Base-by-base conservation (phyloP, 768 basidiomycete species). In the Panellus pusillus region DNA sequence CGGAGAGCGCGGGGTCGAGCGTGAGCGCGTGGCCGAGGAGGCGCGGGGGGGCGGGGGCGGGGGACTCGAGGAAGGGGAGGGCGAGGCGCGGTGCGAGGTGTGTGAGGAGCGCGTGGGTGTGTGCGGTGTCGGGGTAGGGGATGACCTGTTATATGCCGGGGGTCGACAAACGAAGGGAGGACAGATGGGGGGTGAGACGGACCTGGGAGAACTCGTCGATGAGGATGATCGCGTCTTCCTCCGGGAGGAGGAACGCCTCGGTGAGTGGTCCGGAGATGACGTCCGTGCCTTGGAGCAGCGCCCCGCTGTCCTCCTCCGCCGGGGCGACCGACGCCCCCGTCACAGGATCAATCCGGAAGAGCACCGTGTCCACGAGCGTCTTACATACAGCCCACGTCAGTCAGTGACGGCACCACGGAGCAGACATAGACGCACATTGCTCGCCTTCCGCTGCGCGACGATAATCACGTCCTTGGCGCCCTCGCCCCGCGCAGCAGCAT, bases 141-240 rank as follows among this genome's bases (percentile, higher is more conserved):
- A 83, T 78, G 8, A 82, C 77, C 84, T 90, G 57, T 6, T 36
- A 27, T 24, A 24, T 24, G 24, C 6, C 24, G 47, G 9, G 6
- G 18, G 29, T 19, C 31, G 15, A 12, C 31, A 49, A 28, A 24
- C 31, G 50, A 43, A 53, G 19, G 55, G 27, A 20, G 28, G 24
- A 24, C 24, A 24, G 24, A 24, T 6, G 24, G 24, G 24, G 6
- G 24, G 24, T 9, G 35, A 4, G 47, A 66, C 75, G 24, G 50
- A 88, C 90, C 78, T 91, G 89, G 37, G 89, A 76, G 65, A 80
- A 86, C 59, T 89, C 83, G 62, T 93, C 91, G 37, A 94, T 71
- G 32, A 93, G 70, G 6, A 87, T 71, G 11, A 92, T 70, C 9
- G 80, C 73, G 62, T 80, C 83, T 18, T 68, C 69, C 3, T 70